These are phyloP conservation scores for Chlorella sp. DNA, from an alignment of 139 green algal genomes.

Conservation along the genomic window DNA sequence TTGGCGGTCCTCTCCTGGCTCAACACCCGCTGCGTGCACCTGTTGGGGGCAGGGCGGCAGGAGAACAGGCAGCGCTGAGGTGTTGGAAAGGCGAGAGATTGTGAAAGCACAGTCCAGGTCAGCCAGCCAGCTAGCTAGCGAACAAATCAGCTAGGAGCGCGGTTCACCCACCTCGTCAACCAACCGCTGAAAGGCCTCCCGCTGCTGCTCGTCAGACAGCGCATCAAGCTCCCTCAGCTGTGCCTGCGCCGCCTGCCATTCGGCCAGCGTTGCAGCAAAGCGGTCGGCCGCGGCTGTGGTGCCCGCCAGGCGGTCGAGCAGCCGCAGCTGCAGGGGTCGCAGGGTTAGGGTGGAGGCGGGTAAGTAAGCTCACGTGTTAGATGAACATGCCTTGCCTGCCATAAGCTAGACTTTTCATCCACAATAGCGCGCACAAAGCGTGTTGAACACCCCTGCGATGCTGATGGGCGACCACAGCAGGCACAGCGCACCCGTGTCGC, in stretches of 20 bases:
- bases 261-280: constrained; percentile 13
- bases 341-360: too few relatives aligned
- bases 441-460: too few relatives aligned
- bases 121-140: too few relatives aligned
- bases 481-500: constrained; percentile 3
- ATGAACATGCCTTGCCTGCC: too few relatives aligned
- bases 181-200: constrained; percentile 51
- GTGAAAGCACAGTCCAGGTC: too few relatives aligned
- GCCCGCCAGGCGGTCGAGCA: constrained; percentile 79
- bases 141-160: neutral
- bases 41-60: neutral
- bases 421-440: too few relatives aligned
- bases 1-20: constrained; percentile 58
- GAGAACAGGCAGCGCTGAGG: neutral
- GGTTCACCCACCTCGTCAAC: constrained; percentile 45
- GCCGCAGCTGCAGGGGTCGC: constrained; percentile 34
- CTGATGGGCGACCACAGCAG: too few relatives aligned
- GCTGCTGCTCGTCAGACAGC: constrained; percentile 64
- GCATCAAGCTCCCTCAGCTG: constrained; percentile 52
- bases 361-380: too few relatives aligned
- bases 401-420: too few relatives aligned
- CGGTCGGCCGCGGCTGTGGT: constrained; percentile 23
- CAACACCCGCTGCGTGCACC: constrained; percentile 31
- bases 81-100: too few relatives aligned
- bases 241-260: constrained; percentile 37